phyloP scores from a whole-genome alignment of 1,284 basidiomycete species.

The Melampsora americana region DNA sequence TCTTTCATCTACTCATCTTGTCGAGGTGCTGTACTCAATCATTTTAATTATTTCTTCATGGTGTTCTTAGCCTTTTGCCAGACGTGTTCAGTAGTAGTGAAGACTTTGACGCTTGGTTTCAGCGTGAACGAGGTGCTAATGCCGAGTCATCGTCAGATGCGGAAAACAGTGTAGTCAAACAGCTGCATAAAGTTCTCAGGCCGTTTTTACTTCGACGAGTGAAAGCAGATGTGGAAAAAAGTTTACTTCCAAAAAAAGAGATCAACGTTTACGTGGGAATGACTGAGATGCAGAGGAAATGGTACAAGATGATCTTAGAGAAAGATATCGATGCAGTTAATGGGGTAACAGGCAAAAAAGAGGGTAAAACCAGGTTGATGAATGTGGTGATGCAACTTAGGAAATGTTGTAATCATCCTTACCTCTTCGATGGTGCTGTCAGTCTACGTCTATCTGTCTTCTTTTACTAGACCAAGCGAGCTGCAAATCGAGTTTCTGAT shows the following conservation, averaged over 20 bases:
- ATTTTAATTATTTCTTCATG: not conserved
- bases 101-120: slow-evolving; percentile 72
- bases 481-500: not conserved
- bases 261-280: slow-evolving; percentile 98
- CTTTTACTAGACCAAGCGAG: not conserved
- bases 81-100: slow-evolving; percentile 58
- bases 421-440: slow-evolving; percentile 50
- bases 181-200: slow-evolving; percentile 91
- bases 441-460: slow-evolving; percentile 10
- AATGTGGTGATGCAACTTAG: slow-evolving; percentile 98
- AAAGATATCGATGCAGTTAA: slow-evolving; percentile 99
- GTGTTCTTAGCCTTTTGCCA: slow-evolving; percentile 46
- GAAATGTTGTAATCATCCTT: slow-evolving; percentile 61
- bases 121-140: slow-evolving; percentile 55
- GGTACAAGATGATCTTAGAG: slow-evolving; percentile 79
- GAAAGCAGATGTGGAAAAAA: slow-evolving; percentile 97
- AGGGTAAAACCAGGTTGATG: slow-evolving; percentile 94
- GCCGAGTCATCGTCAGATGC: slow-evolving; percentile 28
- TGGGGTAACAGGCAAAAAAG: slow-evolving; percentile 89
- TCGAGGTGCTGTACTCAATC: not conserved
- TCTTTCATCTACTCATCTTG: not conserved
- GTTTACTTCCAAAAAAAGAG: slow-evolving; percentile 93
- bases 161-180: slow-evolving; percentile 75
- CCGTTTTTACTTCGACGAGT: slow-evolving; percentile 93
- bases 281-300: slow-evolving; percentile 96